Evolutionary conservation across 2,329 filamentous ascomycete species (phyloP), one percentile per base, ranked within the genome.

Genomic region (Aotearoamyces nothofagi): DNA sequence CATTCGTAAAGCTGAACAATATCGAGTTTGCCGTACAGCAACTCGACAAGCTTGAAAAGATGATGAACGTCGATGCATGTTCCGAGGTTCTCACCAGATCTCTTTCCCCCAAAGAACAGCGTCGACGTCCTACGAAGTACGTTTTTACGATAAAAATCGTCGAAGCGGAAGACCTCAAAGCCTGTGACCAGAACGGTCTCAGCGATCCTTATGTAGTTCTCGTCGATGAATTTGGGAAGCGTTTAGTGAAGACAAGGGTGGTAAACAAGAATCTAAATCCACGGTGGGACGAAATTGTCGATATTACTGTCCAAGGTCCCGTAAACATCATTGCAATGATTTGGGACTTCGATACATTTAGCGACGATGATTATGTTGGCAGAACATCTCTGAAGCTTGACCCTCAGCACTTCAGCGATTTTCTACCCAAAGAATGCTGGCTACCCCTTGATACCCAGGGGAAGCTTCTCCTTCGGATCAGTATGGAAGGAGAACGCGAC

Each of bases 71-170:
- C 9, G 90, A 98, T 49, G 78, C 69, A 8, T 94, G 84, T 46
- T 86, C 86, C 3, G 75, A 79, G 29, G 71, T 92, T 10, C 69
- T 98, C 28, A 72, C 76, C 26, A 74, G 69, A 43, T 63, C 81
- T 15, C 81, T 81, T 6, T 76, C 80, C 1, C 63, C 69, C 30
- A 72, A 73, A n/a, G 68, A 72, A 35, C 59, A 63, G 36, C 49
- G 56, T 32, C 73, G 73, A 42, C 78, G 73, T 43, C 71, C 77
- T 23, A 79, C 73, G 37, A 94, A 92, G 49, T 96, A 92, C 50
- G 86, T 94, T 31, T 98, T 98, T 55, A 96, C 90, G 1, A 86
- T 98, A 56, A 98, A 98, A 57, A 86, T 98, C 34, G 86, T 98
- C 15, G 90, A 98, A 54, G 90, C 82, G 6, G 90, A 98, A 55